These are phyloP conservation scores for Gentiana macrophylla DNA, from an alignment of 257 asterid genomes.

Conservation along the genomic window DNA sequence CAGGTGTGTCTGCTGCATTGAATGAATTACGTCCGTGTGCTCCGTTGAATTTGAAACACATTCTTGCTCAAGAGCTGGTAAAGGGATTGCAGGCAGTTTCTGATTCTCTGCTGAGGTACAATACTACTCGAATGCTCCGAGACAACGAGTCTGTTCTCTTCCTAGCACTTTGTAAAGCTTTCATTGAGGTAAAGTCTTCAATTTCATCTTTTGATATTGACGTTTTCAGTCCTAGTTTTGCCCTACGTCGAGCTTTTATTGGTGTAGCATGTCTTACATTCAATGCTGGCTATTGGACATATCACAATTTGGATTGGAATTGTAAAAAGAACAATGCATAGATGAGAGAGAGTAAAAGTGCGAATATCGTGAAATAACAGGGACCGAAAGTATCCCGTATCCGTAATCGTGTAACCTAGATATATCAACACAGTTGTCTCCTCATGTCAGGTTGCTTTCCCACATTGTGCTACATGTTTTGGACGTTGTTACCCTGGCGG, in stretches of 20 bases:
- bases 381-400: too few relatives aligned
- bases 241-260: too few relatives aligned
- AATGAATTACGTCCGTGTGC: constrained; percentile 96
- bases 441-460: constrained; percentile 55
- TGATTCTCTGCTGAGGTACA: constrained; percentile 77
- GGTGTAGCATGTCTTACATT: too few relatives aligned
- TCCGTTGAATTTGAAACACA: constrained; percentile 62
- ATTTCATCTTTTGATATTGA: constrained; percentile 1
- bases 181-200: constrained; percentile 49
- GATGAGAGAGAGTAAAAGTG: too few relatives aligned
- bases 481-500: constrained; percentile 92
- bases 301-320: too few relatives aligned
- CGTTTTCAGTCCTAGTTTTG: neutral
- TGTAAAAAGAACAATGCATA: too few relatives aligned
- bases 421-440: too few relatives aligned
- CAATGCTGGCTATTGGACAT: too few relatives aligned
- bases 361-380: too few relatives aligned
- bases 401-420: too few relatives aligned
- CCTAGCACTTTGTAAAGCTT: constrained; percentile 81
- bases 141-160: constrained; percentile 75
- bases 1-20: constrained; percentile 97
- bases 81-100: constrained; percentile 66
- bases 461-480: constrained; percentile 78
- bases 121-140: constrained; percentile 79
- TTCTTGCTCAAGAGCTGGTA: constrained; percentile 40